Conservation (phyloP, 768 basidiomycete genomes). For the Hygrocybe punicea region DNA sequence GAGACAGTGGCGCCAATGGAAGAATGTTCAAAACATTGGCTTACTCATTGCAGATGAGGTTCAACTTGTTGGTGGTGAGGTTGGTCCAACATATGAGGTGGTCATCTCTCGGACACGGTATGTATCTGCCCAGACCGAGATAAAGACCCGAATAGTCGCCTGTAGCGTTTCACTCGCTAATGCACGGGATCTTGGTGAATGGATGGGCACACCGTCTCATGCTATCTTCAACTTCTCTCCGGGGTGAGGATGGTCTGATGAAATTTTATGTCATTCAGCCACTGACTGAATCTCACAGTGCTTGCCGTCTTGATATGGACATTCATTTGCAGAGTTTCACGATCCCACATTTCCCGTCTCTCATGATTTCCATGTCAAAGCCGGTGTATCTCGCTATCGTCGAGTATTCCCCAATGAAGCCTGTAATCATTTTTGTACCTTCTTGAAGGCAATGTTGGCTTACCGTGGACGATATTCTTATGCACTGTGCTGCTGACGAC, state of each 20-base stretch:
- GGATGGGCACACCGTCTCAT: slow-evolving; percentile 93
- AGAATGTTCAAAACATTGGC: slow-evolving; percentile 92
- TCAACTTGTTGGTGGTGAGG: slow-evolving; percentile 90
- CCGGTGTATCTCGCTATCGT: slow-evolving; percentile 91
- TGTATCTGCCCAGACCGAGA: slow-evolving; percentile 88
- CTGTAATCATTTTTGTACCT: slow-evolving; percentile 89
- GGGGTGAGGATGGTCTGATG: slow-evolving; percentile 44
- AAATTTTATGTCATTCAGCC: background rate
- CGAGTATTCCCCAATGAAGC: slow-evolving; percentile 81
- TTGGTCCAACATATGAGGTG: slow-evolving; percentile 95
- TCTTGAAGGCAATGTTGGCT: slow-evolving; percentile 88
- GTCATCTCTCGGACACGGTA: slow-evolving; percentile 93
- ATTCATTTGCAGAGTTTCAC: slow-evolving; percentile 95
- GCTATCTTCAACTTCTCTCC: slow-evolving; percentile 98
- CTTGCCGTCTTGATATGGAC: slow-evolving; percentile 95
- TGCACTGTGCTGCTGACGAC: slow-evolving; percentile 85
- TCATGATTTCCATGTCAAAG: slow-evolving; percentile 99
- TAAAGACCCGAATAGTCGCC: slow-evolving; percentile 90
- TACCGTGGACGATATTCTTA: slow-evolving; percentile 86
- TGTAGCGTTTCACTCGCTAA: slow-evolving; percentile 95
- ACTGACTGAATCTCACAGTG: slow-evolving; percentile 44
- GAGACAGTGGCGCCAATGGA: slow-evolving; percentile 91
- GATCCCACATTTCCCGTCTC: slow-evolving; percentile 95
- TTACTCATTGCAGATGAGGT: slow-evolving; percentile 93
- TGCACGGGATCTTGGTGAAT: slow-evolving; percentile 92